phyloP scores from a whole-genome alignment of 2,329 filamentous ascomycete species.

The Penicillium digitatum region DNA sequence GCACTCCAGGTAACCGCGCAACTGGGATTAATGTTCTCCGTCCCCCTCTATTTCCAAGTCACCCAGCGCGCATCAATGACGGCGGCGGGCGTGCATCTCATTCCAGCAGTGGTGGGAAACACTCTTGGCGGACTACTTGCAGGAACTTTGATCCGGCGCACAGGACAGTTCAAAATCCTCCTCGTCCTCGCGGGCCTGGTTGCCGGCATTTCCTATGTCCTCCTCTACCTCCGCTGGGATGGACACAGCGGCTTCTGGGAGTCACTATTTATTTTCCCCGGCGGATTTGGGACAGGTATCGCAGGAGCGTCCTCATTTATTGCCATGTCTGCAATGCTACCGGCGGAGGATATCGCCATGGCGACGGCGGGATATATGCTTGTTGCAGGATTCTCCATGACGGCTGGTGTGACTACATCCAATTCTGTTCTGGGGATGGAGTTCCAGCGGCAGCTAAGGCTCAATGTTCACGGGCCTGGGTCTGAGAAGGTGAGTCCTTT shows the following conservation, averaged over 20 bases:
- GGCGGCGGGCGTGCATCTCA: slow-evolving; percentile 56
- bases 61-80: slow-evolving; percentile 57
- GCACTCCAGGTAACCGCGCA: slow-evolving; percentile 57
- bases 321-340: slow-evolving; percentile 47
- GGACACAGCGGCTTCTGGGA: slow-evolving; percentile 55
- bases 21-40: slow-evolving; percentile 59
- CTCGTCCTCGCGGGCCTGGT: slow-evolving; percentile 51
- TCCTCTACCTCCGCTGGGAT: slow-evolving; percentile 56
- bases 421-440: slow-evolving; percentile 38
- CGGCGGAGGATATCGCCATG: slow-evolving; percentile 47
- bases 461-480: slow-evolving; percentile 29
- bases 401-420: slow-evolving; percentile 39
- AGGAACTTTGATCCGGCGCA: slow-evolving; percentile 55
- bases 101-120: slow-evolving; percentile 66
- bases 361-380: slow-evolving; percentile 50
- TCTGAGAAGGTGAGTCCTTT: slow-evolving; percentile 17
- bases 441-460: slow-evolving; percentile 32
- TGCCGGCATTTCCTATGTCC: slow-evolving; percentile 49
- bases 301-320: slow-evolving; percentile 48
- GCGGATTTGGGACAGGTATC: slow-evolving; percentile 52
- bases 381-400: slow-evolving; percentile 42
- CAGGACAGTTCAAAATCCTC: slow-evolving; percentile 57
- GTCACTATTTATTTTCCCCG: slow-evolving; percentile 58
- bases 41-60: slow-evolving; percentile 68
- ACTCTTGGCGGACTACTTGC: slow-evolving; percentile 59